Evolutionary conservation across 2,329 filamentous ascomycete genomes (phyloP), one percentile per base, ranked within the genome.

Genomic region (Penicillium sp.): DNA sequence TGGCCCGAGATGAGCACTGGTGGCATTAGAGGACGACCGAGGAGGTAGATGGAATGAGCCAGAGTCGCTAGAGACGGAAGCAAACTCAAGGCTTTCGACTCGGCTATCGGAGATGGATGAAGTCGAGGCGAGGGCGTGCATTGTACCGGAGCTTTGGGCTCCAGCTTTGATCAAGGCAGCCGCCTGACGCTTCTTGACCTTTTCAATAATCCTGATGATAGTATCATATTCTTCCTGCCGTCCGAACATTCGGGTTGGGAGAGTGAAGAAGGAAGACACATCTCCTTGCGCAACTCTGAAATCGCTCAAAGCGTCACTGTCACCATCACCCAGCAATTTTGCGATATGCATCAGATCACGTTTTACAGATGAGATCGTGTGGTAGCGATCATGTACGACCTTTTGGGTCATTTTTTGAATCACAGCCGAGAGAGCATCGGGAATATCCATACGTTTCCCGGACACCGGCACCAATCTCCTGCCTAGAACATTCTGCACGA

Each of bases 371-470:
- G 88, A 90, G 0, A 88, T 87, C 5, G 89, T 95, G 62, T 95
- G 87, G 66, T 96, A 97, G 12, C 92, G 83, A 50, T 96, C 91
- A 49, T 83, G 81, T 40, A 95, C 88, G 52, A 85, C 87, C 69
- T 95, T 95, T 52, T 89, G 84, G 0, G 90, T 95, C 80, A 95
- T 95, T 66, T 90, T 95, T 65, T 92, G 87, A 34, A 97, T 89
- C 36, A 96, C 87, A 28, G 81, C 80, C 1, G 87, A 87, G 35
- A 96, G 76, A 7, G 87, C 86, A 50, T 95, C 88, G 0, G 92
- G 92, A 5, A 95, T 78, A 64, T 96, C 92, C 52, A 89, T 79
- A 42, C 92, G 81, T 37, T 89, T 81, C 3, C 81, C 82, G 3
- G 89, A 88, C 8, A 93, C 84, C 31, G 83, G 83, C 4, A 88